Evolutionary conservation across 2,329 filamentous ascomycete genomes (phyloP).

Genomic region (Falciphora oryzae): DNA sequence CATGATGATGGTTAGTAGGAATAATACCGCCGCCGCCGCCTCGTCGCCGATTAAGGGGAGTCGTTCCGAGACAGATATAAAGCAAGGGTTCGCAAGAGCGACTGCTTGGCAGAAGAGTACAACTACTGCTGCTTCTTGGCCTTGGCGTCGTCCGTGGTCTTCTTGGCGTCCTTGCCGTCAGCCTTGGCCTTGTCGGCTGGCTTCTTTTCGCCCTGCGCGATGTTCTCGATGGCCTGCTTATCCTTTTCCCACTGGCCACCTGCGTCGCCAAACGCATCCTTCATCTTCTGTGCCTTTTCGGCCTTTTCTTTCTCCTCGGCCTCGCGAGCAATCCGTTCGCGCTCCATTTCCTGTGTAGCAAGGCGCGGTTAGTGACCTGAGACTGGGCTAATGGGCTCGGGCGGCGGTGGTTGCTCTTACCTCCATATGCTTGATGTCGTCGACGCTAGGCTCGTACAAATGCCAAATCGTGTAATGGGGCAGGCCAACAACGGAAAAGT

Average conservation of each 20-base stretch:
- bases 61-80: no score
- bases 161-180: constrained; percentile 7
- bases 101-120: no score
- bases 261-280: constrained; percentile 72
- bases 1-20: not conserved
- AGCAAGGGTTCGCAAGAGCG: not conserved
- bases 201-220: constrained; percentile 53
- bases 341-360: constrained; percentile 73
- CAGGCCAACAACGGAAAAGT: constrained; percentile 88
- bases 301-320: constrained; percentile 70
- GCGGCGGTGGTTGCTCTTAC: constrained; percentile 31
- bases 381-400: not conserved
- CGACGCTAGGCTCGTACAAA: constrained; percentile 97
- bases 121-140: constrained; percentile 11
- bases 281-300: constrained; percentile 70
- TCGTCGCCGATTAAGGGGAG: not conserved
- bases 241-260: constrained; percentile 85
- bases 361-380: not conserved
- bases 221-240: constrained; percentile 69
- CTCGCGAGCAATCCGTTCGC: constrained; percentile 73
- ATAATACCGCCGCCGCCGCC: not conserved
- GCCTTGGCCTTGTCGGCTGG: constrained; percentile 19
- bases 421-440: constrained; percentile 97
- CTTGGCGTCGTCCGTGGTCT: not conserved
- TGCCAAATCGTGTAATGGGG: constrained; percentile 99